Base-by-base conservation (phyloP, 805 yeast genomes). In the Yamadazyma olivae region DNA sequence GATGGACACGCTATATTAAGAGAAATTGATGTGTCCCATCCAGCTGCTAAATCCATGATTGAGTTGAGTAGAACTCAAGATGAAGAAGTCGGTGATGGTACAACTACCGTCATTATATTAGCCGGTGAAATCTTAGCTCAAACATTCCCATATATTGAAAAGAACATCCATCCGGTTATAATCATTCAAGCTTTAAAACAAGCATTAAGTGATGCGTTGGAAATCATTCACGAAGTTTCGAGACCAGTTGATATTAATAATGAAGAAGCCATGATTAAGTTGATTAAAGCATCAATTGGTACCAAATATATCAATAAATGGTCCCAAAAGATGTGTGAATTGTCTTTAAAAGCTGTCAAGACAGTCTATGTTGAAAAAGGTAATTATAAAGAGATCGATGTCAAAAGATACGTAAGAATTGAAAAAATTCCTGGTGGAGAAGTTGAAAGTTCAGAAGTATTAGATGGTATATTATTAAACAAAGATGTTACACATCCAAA, bases 341-440 rank as follows among this genome's bases (percentile, higher is more conserved):
- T 93, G 49, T 87, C 99, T 3, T 72, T 93, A 44, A 75, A 75
- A 45, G 96, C 99, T 2, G 96, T 93, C 23, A 82, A 77, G 52
- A 86, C 91, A 1, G 96, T 93, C 6, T 64, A 79, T 30, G 67
- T 80, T 28, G 77, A 81, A 42, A 53, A 67, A 25, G 76, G 75
- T 24, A 79, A 75, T 39, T 77, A 77, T 51, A 81, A 77, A 58
- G 96, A 91, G 59, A 85, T 93, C 48, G 99, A 93, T 61, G 79
- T 81, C 56, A 93, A 93, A 71, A 77, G 98, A 61, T 93, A 88
- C 57, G 91, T 83, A 16, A 79, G 96, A 48, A 79, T 93, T 40
- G 99, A 93, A 66, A 93, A 93, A 69, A 83, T 93, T 42, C 96
- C 99, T 29, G 99, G 99, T 54, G 99, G 97, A 27, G 99, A 93